Evolutionary conservation across 345 rosid species (phyloP).

Genomic region (Dipteronia dyeriana): DNA sequence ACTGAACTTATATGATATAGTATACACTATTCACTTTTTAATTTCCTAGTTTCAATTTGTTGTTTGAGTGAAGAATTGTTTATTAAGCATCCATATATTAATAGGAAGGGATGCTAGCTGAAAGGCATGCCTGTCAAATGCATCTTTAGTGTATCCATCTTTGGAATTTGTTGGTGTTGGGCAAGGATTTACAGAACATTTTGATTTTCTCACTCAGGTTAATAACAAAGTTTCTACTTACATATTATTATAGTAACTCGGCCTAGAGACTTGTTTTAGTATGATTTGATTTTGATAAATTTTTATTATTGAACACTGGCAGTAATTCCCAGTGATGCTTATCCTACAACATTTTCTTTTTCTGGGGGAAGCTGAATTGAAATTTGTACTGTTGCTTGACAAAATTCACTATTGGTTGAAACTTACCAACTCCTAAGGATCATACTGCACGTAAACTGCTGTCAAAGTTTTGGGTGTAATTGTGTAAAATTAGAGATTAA

Average conservation of each 20-base stretch:
- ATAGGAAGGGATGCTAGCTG: background rate
- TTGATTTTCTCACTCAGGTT: background rate
- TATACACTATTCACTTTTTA: constrained; percentile 2
- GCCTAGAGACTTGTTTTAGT: background rate
- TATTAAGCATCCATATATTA: background rate
- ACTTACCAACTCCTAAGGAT: background rate
- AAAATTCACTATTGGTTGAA: background rate
- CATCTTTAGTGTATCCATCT: background rate
- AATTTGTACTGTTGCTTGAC: background rate
- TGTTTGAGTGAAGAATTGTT: background rate
- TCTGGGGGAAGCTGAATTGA: too few species aligned
- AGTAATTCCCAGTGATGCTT: background rate
- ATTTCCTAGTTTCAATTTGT: constrained; percentile 4
- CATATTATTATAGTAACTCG: background rate
- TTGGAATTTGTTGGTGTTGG: background rate
- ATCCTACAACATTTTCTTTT: too few species aligned
- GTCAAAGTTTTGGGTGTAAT: background rate
- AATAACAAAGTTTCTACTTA: background rate
- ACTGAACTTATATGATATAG: constrained; percentile 3
- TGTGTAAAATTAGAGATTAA: background rate
- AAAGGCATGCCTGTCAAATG: background rate
- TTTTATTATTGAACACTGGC: background rate
- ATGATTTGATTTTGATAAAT: background rate
- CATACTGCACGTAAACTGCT: background rate
- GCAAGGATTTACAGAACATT: background rate